Base-by-base conservation (phyloP, 108 stramenopile species). In the Pseudonitzschia pungens region DNA sequence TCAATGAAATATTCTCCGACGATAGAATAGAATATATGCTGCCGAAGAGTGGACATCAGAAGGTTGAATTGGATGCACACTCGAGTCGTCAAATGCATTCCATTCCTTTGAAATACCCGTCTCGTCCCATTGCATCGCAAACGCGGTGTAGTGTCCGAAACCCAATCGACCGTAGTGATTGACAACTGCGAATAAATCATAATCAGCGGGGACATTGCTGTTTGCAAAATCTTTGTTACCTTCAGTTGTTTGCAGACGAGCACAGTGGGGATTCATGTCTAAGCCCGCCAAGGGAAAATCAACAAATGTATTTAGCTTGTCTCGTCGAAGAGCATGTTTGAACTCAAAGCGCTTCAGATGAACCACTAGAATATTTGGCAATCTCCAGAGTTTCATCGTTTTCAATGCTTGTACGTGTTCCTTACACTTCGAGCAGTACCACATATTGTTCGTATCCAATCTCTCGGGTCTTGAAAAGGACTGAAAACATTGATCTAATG, bases 91-190 rank as follows among this genome's bases (percentile, higher is more conserved):
- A 81, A 88, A 93, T 18, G 86, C 83, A 27, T 53, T 42, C 88
- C 89, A 93, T 59, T 80, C 73, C 32, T 77, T 76, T 0, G 76
- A 75, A 3, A 87, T 78, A 18, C 69, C 81, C 14, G 60, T 63
- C 75, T 90, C 92, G 55, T 89, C 77, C 80, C 83, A 87, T 42
- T 83, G 72, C 64, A 96, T 82, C 36, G 92, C 92, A 69, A 77
- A 89, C 1, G 98, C 96, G 45, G 96, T 97, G 76, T 99, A 99
- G 68, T 99, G 98, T 0, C 98, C 98, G 57, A 89, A 96, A n/a
- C 98, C 95, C 77, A 99, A 78, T 52, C 92, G 83, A 14, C 98
- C 98, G n/a, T 81, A 87, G 79, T 99, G 98, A 73, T 99, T 96
- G 12, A 90, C 83, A 8, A 97, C 97, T 9, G 91, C 98, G 78